These are phyloP conservation scores for Monilinia vaccinii-corymbosi DNA, from an alignment of 2,329 filamentous ascomycete genomes.

Conservation along the genomic window DNA sequence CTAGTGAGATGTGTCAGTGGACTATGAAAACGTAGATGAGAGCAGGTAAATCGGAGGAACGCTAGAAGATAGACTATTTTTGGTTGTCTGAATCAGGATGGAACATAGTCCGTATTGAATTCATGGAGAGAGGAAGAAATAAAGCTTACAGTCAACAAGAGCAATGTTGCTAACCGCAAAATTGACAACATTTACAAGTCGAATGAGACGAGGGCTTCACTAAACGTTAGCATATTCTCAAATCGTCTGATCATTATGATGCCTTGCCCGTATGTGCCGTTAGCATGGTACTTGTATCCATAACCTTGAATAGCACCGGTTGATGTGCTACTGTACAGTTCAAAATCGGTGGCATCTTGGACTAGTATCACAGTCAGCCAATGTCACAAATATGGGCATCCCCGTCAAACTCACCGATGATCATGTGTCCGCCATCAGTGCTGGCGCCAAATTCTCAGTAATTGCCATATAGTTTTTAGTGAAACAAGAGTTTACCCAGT, in stretches of 20 bases:
- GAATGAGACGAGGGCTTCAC: slow-evolving; percentile 16
- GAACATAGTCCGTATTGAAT: not conserved
- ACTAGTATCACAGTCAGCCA: slow-evolving; percentile 19
- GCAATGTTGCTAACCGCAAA: slow-evolving; percentile 19
- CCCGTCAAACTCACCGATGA: slow-evolving; percentile 28
- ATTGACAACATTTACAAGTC: slow-evolving; percentile 11
- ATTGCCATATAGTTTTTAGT: not conserved
- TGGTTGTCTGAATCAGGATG: not conserved
- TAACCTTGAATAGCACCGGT: slow-evolving; percentile 44
- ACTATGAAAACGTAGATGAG: not conserved
- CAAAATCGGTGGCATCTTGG: slow-evolving; percentile 41
- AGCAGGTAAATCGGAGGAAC: not conserved
- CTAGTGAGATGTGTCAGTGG: not conserved
- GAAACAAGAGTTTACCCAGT: slow-evolving; percentile 30
- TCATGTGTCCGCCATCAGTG: slow-evolving; percentile 42
- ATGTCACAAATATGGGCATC: not conserved
- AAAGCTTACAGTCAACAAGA: slow-evolving; percentile 16
- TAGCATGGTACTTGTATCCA: slow-evolving; percentile 39
- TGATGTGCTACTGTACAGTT: slow-evolving; percentile 43
- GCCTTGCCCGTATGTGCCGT: slow-evolving; percentile 1
- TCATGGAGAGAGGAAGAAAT: not conserved
- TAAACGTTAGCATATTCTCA: not conserved
- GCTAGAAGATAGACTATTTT: not conserved
- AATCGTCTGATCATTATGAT: not conserved
- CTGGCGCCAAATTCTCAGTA: slow-evolving; percentile 3